Percentiles rank a stretch among this genome's conserved stretches.
These are phyloP conservation scores for Phlegmacium glaucopus DNA, from an alignment of 768 basidiomycete genomes.

Conservation along the genomic window DNA sequence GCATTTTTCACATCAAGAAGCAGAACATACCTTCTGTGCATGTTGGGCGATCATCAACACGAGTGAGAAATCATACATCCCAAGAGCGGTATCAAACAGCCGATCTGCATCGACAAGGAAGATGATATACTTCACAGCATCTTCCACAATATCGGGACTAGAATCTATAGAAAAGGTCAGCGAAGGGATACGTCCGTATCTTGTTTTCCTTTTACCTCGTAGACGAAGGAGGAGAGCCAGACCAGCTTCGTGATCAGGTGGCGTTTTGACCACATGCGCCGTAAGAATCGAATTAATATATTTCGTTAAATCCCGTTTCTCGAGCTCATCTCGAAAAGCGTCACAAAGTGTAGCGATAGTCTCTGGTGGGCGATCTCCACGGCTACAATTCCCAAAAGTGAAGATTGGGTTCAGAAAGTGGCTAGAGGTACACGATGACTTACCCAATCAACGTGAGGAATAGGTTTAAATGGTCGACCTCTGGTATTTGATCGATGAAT, in stretches of 20 bases:
- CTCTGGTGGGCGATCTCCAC: constrained; percentile 53
- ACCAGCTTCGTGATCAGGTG: constrained; percentile 87
- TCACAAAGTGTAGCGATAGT: constrained; percentile 73
- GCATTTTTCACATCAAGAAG: neutral
- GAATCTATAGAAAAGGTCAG: constrained; percentile 29
- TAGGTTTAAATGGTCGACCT: constrained; percentile 90
- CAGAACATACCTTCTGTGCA: constrained; percentile 83
- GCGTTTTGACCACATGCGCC: constrained; percentile 87
- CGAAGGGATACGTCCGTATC: constrained; percentile 10
- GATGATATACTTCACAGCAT: constrained; percentile 97
- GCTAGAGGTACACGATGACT: constrained; percentile 15
- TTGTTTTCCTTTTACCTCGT: constrained; percentile 51
- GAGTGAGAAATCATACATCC: constrained; percentile 98
- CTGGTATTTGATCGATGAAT: constrained; percentile 83
- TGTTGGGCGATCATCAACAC: constrained; percentile 96
- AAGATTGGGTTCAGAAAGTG: neutral
- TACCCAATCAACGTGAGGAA: constrained; percentile 87
- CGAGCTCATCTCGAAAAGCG: constrained; percentile 67
- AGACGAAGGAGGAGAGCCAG: constrained; percentile 71
- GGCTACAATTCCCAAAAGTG: constrained; percentile 35
- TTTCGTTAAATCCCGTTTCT: constrained; percentile 64
- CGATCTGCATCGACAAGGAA: constrained; percentile 92
- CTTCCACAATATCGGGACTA: constrained; percentile 80
- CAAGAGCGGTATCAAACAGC: constrained; percentile 91
- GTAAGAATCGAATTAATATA: constrained; percentile 93